Evolutionary conservation across 805 yeast species (phyloP).

Genomic region (Metschnikowia continentalis): DNA sequence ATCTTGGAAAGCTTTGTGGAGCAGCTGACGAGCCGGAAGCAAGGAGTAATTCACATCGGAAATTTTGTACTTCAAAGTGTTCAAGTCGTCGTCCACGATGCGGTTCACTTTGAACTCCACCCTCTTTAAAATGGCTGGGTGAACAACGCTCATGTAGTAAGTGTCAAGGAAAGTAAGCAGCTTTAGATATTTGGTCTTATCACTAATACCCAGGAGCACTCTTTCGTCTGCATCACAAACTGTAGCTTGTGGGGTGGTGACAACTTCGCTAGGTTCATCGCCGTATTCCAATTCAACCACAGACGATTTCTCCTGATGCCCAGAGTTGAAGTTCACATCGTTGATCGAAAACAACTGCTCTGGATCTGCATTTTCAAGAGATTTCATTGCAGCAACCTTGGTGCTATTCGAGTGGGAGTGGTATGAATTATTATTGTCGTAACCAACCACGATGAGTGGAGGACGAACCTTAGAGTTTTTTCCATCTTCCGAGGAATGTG

Average conservation of each 20-base stretch:
- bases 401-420: neutral
- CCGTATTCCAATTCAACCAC: conserved; percentile 4
- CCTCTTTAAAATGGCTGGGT: conserved; percentile 9
- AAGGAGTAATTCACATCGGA: conserved; percentile 29
- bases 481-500: conserved; percentile 1
- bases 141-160: conserved; percentile 9
- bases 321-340: neutral
- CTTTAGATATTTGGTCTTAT: neutral
- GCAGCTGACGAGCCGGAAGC: conserved; percentile 31
- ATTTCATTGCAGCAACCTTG: neutral
- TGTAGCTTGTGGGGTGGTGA: neutral
- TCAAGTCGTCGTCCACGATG: conserved; percentile 6
- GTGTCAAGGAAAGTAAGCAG: conserved; percentile 3
- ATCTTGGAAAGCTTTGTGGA: conserved; percentile 29
- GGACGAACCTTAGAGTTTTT: neutral
- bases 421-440: neutral
- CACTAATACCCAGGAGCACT: neutral
- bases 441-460: conserved; percentile 1
- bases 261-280: neutral
- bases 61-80: conserved; percentile 9
- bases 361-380: neutral
- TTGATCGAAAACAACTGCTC: neutral
- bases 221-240: neutral
- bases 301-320: conserved; percentile 3
- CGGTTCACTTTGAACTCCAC: conserved; percentile 2